phyloP scores from a whole-genome alignment of 192 early-diverging fungal genomes.

The Podila clonocystis region DNA sequence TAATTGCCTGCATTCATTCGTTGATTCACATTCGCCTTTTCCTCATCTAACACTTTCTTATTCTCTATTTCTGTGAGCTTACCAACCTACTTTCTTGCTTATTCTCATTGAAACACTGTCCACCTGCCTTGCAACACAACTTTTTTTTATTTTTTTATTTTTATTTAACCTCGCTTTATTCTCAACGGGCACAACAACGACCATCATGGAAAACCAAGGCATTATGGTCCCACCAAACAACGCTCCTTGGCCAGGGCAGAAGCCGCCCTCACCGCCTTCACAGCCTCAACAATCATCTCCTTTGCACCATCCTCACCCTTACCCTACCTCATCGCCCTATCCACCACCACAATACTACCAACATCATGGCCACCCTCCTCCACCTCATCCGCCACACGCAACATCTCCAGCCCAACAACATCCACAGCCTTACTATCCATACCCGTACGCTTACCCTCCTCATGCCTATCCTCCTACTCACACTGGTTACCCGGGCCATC shows the following conservation, averaged over 20 bases:
- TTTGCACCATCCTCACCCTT: conserved; percentile 21
- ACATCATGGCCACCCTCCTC: background rate
- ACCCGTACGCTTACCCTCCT: background rate
- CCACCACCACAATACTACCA: background rate
- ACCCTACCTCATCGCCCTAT: background rate
- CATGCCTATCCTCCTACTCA: background rate
- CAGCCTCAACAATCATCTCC: background rate
- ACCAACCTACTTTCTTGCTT: too few species aligned
- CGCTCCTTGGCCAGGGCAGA: conserved; percentile 35
- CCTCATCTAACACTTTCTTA: background rate
- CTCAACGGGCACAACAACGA: too few species aligned
- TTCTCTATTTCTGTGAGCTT: too few species aligned
- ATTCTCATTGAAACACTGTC: too few species aligned
- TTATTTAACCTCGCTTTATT: too few species aligned
- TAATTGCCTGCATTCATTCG: background rate
- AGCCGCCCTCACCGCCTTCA: too few species aligned
- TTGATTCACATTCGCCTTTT: background rate
- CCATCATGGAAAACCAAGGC: conserved; percentile 33
- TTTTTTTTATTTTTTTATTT: too few species aligned
- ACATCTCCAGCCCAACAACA: too few species aligned
- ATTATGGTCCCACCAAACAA: conserved; percentile 45
- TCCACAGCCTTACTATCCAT: background rate
- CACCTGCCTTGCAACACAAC: too few species aligned
- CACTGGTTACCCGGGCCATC: background rate
- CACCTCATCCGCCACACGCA: too few species aligned